Conservation (phyloP, 75 land plant genomes). For the Larix kaempferi region DNA sequence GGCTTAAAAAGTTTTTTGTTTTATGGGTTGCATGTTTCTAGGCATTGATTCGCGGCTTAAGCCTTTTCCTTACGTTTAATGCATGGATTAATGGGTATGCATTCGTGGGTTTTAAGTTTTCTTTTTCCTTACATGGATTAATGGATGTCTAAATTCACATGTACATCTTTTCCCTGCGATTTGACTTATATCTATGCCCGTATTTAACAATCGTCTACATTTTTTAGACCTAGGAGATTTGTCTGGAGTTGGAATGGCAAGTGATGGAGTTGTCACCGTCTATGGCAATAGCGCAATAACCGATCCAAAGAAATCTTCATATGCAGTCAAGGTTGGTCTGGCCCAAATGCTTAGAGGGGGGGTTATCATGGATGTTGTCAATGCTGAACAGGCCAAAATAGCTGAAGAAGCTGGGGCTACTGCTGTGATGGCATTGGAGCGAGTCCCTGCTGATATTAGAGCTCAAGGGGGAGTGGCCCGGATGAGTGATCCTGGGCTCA, state of each 20-base stretch:
- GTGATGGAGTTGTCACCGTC: constrained; percentile 64
- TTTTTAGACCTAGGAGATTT: neutral
- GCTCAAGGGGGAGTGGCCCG: constrained; percentile 81
- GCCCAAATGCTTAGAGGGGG: constrained; percentile 86
- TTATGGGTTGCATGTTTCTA: too few relatives aligned
- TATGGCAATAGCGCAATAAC: constrained; percentile 57
- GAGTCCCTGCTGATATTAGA: constrained; percentile 78
- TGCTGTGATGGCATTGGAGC: constrained; percentile 81
- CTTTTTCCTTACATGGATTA: too few relatives aligned
- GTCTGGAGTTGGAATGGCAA: constrained; percentile 36
- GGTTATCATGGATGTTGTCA: constrained; percentile 84
- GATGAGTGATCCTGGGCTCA: constrained; percentile 76
- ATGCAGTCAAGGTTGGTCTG: constrained; percentile 74
- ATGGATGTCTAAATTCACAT: too few relatives aligned
- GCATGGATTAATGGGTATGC: too few relatives aligned
- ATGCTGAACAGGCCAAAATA: constrained; percentile 67
- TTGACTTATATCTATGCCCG: too few relatives aligned
- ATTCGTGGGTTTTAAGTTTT: too few relatives aligned
- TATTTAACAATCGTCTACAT: too few relatives aligned
- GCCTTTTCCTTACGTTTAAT: too few relatives aligned
- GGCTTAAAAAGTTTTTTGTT: neutral
- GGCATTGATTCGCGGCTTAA: too few relatives aligned
- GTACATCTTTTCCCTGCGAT: too few relatives aligned
- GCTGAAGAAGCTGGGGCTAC: constrained; percentile 85
- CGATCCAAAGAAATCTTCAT: constrained; percentile 48